Evolutionary conservation across 768 basidiomycete species (phyloP), one percentile per base, ranked within the genome.

Genomic region (Termitomyces sp.): DNA sequence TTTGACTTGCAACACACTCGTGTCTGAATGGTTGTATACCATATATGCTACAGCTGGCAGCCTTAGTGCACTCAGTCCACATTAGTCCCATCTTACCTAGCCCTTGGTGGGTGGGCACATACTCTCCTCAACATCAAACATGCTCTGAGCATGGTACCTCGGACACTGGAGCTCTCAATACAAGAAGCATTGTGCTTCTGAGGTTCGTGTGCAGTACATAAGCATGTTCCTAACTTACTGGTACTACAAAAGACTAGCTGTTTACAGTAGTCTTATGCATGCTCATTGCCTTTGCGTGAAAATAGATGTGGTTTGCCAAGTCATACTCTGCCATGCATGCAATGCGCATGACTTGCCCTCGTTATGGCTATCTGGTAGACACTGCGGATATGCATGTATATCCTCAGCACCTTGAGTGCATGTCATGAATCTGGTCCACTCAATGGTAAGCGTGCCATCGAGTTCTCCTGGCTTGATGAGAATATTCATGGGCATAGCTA

Each of bases 391-490:
- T n/a, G n/a, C n/a, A 55, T 76, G 11, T 83, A 76, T 61, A 68
- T 78, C 17, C 67, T 68, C 35, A 84, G 83, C 3, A 60, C 72
- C 1, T 58, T 83, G 46, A 70, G 79, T 51, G 85, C 85, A 28
- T n/a, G n/a, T n/a, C n/a, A n/a, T n/a, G n/a, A n/a, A n/a, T n/a
- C n/a, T n/a, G n/a, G n/a, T n/a, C n/a, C n/a, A n/a, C n/a, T n/a
- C n/a, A n/a, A n/a, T n/a, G n/a, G n/a, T n/a, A n/a, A n/a, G n/a
- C n/a, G n/a, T n/a, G n/a, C n/a, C n/a, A n/a, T n/a, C n/a, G n/a
- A n/a, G n/a, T n/a, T n/a, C 14, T 42, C 27, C 16, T 30, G 34
- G 25, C 19, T 11, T 16, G 16, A 17, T 32, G 17, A 58, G 21
- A 51, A 21, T 19, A 45, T 44, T 19, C 25, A 28, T n/a, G n/a